These are phyloP conservation scores for Nothomitra cinnamomea DNA, from an alignment of 2,329 filamentous ascomycete genomes.

Conservation along the genomic window DNA sequence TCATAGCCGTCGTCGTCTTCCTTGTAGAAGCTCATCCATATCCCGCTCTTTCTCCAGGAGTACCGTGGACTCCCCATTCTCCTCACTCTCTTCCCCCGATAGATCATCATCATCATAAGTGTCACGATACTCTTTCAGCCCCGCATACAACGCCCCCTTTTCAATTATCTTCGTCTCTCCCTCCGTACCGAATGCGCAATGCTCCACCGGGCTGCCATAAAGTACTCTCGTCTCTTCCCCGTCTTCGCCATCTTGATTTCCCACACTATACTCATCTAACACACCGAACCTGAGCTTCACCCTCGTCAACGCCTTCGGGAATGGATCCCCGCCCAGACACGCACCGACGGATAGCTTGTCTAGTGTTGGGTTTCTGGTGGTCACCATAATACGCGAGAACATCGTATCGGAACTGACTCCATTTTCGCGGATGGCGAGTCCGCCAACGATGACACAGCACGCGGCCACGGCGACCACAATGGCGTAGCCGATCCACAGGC, in stretches of 20 bases:
- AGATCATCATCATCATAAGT: background rate
- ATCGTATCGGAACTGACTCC: slow-evolving; percentile 21
- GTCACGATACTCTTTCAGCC: background rate
- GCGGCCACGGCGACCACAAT: slow-evolving; percentile 18
- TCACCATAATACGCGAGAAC: slow-evolving; percentile 22
- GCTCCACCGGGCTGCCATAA: slow-evolving; percentile 18
- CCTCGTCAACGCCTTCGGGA: slow-evolving; percentile 21
- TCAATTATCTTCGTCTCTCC: slow-evolving; percentile 22
- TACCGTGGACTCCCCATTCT: background rate
- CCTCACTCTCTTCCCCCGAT: background rate
- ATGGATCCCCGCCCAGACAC: slow-evolving; percentile 25
- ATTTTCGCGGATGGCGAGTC: slow-evolving; percentile 19
- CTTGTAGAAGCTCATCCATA: too few relatives aligned
- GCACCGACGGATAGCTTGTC: slow-evolving; percentile 14
- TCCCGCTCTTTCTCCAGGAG: background rate
- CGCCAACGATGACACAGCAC: slow-evolving; percentile 18
- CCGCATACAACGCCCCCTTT: slow-evolving; percentile 19
- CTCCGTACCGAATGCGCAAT: slow-evolving; percentile 22
- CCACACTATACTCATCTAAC: slow-evolving; percentile 17
- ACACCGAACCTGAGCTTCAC: slow-evolving; percentile 24
- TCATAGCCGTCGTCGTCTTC: background rate
- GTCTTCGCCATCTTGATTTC: slow-evolving; percentile 10
- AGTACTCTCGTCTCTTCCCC: background rate
- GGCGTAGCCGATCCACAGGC: slow-evolving; percentile 22
- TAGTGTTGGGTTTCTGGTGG: slow-evolving; percentile 22